These are phyloP conservation scores for Penicillium dipodomyicola DNA, from an alignment of 495 filamentous ascomycete genomes.

Conservation along the genomic window DNA sequence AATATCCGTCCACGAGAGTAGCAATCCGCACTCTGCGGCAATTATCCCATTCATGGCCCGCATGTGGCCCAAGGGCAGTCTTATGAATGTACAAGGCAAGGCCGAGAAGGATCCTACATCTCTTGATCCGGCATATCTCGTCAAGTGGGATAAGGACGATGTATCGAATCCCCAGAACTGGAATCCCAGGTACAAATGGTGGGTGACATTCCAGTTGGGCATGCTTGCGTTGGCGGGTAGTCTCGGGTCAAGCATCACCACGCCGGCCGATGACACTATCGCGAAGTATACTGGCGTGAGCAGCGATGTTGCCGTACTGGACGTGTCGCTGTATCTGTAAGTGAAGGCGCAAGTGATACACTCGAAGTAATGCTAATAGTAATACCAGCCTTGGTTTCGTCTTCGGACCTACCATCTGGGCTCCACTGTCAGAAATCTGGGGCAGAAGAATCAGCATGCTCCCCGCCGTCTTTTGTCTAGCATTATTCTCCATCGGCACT, in stretches of 20 bases:
- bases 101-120: neutral
- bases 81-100: neutral
- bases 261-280: constrained; percentile 44
- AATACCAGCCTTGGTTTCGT: constrained; percentile 31
- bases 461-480: constrained; percentile 45
- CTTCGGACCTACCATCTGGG: constrained; percentile 40
- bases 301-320: constrained; percentile 25
- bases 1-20: neutral
- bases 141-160: constrained; percentile 15
- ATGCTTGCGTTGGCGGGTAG: constrained; percentile 51
- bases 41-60: neutral
- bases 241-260: constrained; percentile 49
- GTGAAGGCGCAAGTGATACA: neutral
- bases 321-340: constrained; percentile 7
- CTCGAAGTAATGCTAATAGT: neutral
- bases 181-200: constrained; percentile 41
- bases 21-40: neutral
- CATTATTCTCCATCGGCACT: constrained; percentile 45
- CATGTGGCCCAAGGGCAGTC: neutral
- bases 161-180: constrained; percentile 48
- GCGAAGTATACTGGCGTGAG: constrained; percentile 36
- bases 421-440: constrained; percentile 33
- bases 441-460: constrained; percentile 43
- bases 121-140: constrained; percentile 7
- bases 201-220: constrained; percentile 49